Conservation (phyloP, 176 grass and related monocot species). For the Oryza glaberrima region DNA sequence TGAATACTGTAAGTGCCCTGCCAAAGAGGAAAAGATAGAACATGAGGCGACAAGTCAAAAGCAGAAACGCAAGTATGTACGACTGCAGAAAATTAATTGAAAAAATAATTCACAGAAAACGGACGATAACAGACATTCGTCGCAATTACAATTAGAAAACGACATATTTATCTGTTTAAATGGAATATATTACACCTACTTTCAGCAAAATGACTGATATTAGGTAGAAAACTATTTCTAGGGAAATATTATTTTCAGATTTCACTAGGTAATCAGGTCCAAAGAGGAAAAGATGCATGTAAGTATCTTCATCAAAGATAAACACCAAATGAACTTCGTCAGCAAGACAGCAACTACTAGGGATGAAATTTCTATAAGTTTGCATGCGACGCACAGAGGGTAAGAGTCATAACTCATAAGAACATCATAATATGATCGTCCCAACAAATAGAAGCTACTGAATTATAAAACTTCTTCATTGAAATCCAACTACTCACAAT, state of each 20-base stretch:
- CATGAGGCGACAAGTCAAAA: conserved; percentile 10
- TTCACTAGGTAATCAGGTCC: not conserved
- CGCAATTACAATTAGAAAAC: not conserved
- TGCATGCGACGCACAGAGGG: not conserved
- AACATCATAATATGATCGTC: not conserved
- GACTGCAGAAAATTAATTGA: not conserved
- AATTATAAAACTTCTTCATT: too few species aligned
- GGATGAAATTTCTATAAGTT: not conserved
- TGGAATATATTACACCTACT: not conserved
- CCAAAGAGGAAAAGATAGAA: conserved; percentile 28
- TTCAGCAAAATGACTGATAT: not conserved
- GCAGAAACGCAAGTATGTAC: not conserved
- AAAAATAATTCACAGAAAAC: conserved; percentile 30
- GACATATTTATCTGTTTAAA: not conserved
- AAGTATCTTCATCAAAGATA: not conserved
- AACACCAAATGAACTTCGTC: not conserved
- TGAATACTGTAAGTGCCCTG: conserved; percentile 98
- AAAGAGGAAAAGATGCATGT: not conserved
- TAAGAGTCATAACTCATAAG: not conserved
- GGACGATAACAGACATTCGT: not conserved
- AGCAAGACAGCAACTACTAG: not conserved
- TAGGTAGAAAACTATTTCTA: not conserved
- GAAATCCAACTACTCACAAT: not conserved
- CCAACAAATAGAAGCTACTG: not conserved
- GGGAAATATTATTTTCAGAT: not conserved